Evolutionary conservation across 2,329 filamentous ascomycete genomes (phyloP).

Genomic region (Paramyrothecium roridum): DNA sequence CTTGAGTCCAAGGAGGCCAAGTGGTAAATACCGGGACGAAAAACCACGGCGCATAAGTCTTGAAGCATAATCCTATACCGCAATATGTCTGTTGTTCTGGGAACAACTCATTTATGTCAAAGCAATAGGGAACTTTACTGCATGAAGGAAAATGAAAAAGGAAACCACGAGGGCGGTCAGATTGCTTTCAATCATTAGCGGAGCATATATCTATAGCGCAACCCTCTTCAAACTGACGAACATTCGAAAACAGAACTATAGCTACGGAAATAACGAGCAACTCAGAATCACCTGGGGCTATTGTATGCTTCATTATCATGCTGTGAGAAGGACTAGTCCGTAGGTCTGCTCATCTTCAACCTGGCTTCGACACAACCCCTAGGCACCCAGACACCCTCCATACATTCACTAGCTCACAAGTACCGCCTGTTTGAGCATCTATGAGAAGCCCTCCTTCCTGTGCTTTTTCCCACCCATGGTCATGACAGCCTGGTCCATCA

Average conservation of each 20-base stretch:
- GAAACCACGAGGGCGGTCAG: background rate
- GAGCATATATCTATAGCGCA: background rate
- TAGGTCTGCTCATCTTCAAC: constrained; percentile 6
- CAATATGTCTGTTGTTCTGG: background rate
- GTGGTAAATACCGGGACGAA: constrained; percentile 38
- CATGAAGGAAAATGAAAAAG: background rate
- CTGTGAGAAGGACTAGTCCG: too few relatives aligned
- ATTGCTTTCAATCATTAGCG: background rate
- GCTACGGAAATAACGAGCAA: background rate
- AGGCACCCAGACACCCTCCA: constrained; percentile 19
- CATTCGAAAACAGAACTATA: background rate
- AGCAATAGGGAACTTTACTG: background rate
- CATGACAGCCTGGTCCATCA: constrained; percentile 28
- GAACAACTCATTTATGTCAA: background rate
- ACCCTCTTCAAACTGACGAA: background rate
- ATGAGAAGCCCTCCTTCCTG: constrained; percentile 21
- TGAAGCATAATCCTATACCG: background rate
- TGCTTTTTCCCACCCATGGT: constrained; percentile 30
- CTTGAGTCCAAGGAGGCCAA: constrained; percentile 54
- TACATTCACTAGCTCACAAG: constrained; percentile 23
- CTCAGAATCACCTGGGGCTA: background rate
- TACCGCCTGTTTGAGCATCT: constrained; percentile 22
- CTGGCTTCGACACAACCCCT: constrained; percentile 19
- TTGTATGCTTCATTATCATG: too few relatives aligned
- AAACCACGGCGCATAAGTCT: background rate